Evolutionary conservation across 768 basidiomycete genomes (phyloP).

Genomic region (Suillus cothurnatus): DNA sequence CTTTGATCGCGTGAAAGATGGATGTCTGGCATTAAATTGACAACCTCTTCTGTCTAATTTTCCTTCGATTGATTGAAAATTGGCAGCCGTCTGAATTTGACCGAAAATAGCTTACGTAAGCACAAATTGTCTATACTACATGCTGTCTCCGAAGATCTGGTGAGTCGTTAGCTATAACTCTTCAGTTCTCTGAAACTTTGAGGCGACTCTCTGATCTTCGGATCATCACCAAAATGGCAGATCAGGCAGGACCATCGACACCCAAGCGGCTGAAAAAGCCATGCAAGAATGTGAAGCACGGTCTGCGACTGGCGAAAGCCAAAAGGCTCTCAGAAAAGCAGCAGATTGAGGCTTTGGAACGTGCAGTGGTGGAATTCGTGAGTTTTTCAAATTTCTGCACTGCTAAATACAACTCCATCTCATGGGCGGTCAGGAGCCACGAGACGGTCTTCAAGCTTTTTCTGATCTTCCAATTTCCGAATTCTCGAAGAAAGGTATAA

Average conservation of each 20-base stretch:
- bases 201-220: background rate
- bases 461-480: slow-evolving; percentile 78
- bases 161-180: background rate
- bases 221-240: slow-evolving; percentile 17
- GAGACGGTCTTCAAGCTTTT: slow-evolving; percentile 55
- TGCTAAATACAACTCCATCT: background rate
- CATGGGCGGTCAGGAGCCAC: slow-evolving; percentile 46
- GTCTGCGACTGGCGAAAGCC: slow-evolving; percentile 28
- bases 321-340: slow-evolving; percentile 52
- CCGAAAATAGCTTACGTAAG: background rate
- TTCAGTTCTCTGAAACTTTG: background rate
- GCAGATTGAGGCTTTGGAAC: slow-evolving; percentile 52
- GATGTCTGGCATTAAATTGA: too few relatives aligned
- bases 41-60: too few relatives aligned
- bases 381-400: slow-evolving; percentile 19
- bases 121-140: too few relatives aligned
- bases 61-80: too few relatives aligned
- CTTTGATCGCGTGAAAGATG: too few relatives aligned
- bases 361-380: slow-evolving; percentile 53
- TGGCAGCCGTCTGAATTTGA: too few relatives aligned
- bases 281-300: slow-evolving; percentile 18
- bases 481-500: slow-evolving; percentile 68
- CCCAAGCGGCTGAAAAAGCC: slow-evolving; percentile 12
- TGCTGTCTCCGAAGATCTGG: background rate
- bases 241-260: slow-evolving; percentile 23